These are phyloP conservation scores for Epipyxis sp. DNA, from an alignment of 108 stramenopile species.

Conservation along the genomic window DNA sequence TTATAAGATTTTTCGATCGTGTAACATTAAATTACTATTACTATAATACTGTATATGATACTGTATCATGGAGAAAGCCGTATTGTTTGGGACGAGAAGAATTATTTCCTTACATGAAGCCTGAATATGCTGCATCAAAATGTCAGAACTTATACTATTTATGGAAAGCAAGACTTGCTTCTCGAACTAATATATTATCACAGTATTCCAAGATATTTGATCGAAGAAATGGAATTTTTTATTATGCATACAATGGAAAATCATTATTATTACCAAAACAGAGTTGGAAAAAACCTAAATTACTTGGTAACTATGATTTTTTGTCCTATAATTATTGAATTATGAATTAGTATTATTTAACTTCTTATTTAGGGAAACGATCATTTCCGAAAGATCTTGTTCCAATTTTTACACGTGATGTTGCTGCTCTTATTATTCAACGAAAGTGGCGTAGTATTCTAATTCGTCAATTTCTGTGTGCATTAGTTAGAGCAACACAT, in stretches of 20 bases:
- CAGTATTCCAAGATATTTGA: constrained; percentile 28
- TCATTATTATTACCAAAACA: not conserved
- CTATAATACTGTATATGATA: not conserved
- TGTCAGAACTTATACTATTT: constrained; percentile 13
- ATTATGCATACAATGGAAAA: constrained; percentile 6
- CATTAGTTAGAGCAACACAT: not conserved
- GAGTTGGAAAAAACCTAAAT: constrained; percentile 12
- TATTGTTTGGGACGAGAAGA: constrained; percentile 17
- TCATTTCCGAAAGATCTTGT: constrained; percentile 5
- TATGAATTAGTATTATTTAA: no score
- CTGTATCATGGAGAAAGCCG: constrained; percentile 29
- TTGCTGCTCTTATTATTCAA: constrained; percentile 26
- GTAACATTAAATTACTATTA: constrained; percentile 13
- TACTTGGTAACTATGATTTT: constrained; percentile 28
- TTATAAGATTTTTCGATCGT: constrained; percentile 1
- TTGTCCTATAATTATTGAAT: no score
- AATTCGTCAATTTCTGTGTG: constrained; percentile 12
- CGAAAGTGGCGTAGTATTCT: constrained; percentile 29
- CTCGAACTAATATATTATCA: not conserved
- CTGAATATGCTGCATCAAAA: constrained; percentile 9
- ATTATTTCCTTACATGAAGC: constrained; percentile 20
- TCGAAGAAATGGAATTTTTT: not conserved
- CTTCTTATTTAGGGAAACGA: constrained; percentile 6
- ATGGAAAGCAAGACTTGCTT: not conserved
- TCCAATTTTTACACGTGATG: constrained; percentile 18